Evolutionary conservation across 1,284 basidiomycete species (phyloP).

Genomic region (Puccinia polysora): DNA sequence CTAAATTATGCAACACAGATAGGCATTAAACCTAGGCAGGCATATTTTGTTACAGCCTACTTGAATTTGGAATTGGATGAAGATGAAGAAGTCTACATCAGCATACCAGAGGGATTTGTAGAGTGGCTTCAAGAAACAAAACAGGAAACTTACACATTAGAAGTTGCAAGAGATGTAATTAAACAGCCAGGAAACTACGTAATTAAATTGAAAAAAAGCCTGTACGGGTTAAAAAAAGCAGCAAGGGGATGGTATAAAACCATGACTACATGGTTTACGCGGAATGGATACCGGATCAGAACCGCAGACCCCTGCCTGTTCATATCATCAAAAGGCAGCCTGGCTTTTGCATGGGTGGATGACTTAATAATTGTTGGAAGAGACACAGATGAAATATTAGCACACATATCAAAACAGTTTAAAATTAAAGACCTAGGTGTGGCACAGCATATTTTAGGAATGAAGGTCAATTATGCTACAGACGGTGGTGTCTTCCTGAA

Average conservation of each 20-base stretch:
- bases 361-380: too few species aligned
- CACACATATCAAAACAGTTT: too few species aligned
- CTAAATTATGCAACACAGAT: not conserved
- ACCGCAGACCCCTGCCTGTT: slow-evolving; percentile 27
- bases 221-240: slow-evolving; percentile 35
- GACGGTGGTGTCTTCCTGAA: too few species aligned
- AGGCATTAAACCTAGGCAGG: not conserved
- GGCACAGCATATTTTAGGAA: too few species aligned
- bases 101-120: slow-evolving; percentile 4
- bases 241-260: slow-evolving; percentile 28
- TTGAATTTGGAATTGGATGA: not conserved
- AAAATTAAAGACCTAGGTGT: too few species aligned
- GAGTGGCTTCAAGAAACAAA: slow-evolving; percentile 14
- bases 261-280: slow-evolving; percentile 1
- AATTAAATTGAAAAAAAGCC: slow-evolving; percentile 7
- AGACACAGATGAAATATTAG: too few species aligned
- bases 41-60: not conserved
- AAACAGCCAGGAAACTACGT: not conserved
- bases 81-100: not conserved
- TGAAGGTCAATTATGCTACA: too few species aligned
- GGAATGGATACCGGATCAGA: slow-evolving; percentile 10
- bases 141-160: not conserved
- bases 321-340: too few species aligned
- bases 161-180: not conserved
- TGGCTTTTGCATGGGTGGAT: too few species aligned